These are phyloP conservation scores for Taxillus chinensis DNA, from an alignment of 164 flowering plant species.

Conservation along the genomic window DNA sequence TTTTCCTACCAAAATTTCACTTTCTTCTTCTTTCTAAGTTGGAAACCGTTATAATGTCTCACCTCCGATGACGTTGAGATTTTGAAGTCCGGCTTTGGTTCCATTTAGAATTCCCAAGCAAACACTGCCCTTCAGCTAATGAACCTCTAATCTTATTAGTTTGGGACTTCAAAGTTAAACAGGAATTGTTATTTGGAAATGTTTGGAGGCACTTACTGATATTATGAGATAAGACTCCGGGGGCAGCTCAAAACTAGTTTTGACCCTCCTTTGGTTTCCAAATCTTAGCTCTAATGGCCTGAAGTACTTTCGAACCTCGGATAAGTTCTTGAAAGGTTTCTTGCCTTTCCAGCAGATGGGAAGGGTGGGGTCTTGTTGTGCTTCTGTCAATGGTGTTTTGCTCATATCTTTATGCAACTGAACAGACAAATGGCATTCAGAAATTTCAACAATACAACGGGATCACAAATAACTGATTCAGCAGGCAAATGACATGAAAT, in stretches of 20 bases:
- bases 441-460: too few relatives aligned
- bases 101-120: background rate
- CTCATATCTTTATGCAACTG: constrained; percentile 35
- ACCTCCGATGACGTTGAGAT: background rate
- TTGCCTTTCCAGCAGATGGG: constrained; percentile 60
- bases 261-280: constrained; percentile 21
- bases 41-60: background rate
- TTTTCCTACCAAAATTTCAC: too few relatives aligned
- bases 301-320: constrained; percentile 45
- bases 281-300: constrained; percentile 42
- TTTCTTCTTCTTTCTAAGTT: too few relatives aligned
- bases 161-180: too few relatives aligned
- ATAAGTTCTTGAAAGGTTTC: constrained; percentile 35
- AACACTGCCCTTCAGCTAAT: background rate
- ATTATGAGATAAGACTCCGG: constrained; percentile 51
- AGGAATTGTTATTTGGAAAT: background rate
- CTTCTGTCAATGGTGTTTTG: constrained; percentile 38
- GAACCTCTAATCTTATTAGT: background rate
- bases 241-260: constrained; percentile 34
- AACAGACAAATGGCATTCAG: constrained; percentile 1
- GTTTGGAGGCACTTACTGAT: constrained; percentile 19
- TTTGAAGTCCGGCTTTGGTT: background rate
- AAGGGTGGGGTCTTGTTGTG: constrained; percentile 40
- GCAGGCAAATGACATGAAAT: too few relatives aligned
- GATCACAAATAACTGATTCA: too few relatives aligned